Evolutionary conservation across 129 eudicot genomes (phyloP).

Genomic region (Erigeron canadensis): DNA sequence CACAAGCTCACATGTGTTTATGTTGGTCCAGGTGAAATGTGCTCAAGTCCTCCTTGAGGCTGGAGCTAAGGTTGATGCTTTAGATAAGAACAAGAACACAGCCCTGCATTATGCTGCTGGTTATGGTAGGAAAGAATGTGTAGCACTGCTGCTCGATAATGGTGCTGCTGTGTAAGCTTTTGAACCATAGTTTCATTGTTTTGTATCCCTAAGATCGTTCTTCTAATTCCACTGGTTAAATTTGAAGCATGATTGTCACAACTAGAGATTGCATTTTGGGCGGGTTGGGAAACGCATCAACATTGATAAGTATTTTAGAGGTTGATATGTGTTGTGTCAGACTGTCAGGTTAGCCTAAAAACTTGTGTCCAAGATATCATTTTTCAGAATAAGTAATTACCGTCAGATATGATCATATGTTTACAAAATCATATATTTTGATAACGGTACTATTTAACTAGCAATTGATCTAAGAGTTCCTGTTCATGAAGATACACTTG

Average conservation of each 20-base stretch:
- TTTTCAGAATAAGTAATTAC: not conserved
- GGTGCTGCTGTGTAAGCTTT: slow-evolving; percentile 95
- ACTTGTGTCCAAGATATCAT: no score
- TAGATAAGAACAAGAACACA: slow-evolving; percentile 93
- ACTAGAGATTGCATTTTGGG: not conserved
- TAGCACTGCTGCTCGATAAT: slow-evolving; percentile 75
- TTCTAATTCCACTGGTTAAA: not conserved
- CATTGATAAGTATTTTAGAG: not conserved
- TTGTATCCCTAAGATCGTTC: not conserved
- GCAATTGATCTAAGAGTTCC: no score
- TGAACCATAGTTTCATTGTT: not conserved
- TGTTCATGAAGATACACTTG: no score
- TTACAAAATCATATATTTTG: no score
- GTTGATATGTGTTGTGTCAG: not conserved
- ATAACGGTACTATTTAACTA: no score
- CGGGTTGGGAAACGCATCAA: not conserved
- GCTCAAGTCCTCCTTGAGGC: slow-evolving; percentile 85
- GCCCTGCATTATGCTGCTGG: slow-evolving; percentile 99
- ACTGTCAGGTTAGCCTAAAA: not conserved
- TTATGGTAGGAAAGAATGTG: slow-evolving; percentile 92
- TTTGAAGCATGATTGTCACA: not conserved
- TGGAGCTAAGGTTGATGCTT: slow-evolving; percentile 90
- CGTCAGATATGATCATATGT: no score
- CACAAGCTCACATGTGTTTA: slow-evolving; percentile 4
- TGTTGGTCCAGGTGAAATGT: slow-evolving; percentile 60